phyloP scores from a whole-genome alignment of 225 moss, liverwort and hornwort genomes.

The Bryum argenteum region DNA sequence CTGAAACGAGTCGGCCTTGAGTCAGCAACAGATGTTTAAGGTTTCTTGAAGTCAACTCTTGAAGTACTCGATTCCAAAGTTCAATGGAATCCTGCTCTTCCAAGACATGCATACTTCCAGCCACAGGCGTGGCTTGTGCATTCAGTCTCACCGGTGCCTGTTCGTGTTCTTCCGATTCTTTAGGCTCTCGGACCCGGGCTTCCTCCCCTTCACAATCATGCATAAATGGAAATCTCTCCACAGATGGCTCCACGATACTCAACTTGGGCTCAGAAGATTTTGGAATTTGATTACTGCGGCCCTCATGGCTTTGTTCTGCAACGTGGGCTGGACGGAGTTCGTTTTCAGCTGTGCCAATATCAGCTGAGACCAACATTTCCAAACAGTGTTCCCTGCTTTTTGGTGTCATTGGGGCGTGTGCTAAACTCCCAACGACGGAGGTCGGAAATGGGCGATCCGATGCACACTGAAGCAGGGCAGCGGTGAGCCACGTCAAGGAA shows the following conservation, averaged over 20 bases:
- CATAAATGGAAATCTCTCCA: conserved; percentile 30
- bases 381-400: conserved; percentile 30
- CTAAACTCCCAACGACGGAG: conserved; percentile 31
- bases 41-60: conserved; percentile 64
- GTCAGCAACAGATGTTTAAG: conserved; percentile 69
- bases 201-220: conserved; percentile 22
- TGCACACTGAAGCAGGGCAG: conserved; percentile 70
- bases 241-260: conserved; percentile 12
- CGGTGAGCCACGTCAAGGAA: conserved; percentile 72
- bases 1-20: conserved; percentile 68
- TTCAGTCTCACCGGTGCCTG: background rate
- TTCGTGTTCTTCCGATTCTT: conserved; percentile 34
- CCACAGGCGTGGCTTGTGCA: background rate
- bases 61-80: conserved; percentile 71
- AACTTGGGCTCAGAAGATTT: conserved; percentile 27
- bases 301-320: conserved; percentile 6
- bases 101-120: conserved; percentile 46
- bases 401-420: conserved; percentile 43
- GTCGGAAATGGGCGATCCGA: conserved; percentile 66
- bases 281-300: background rate
- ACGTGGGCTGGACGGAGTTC: conserved; percentile 5
- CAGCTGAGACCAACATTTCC: conserved; percentile 35
- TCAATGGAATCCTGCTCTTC: conserved; percentile 62
- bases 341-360: conserved; percentile 17
- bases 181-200: conserved; percentile 40